Base-by-base conservation (phyloP, 371 early-diverging fungal genomes). In the Mycotypha africana region DNA sequence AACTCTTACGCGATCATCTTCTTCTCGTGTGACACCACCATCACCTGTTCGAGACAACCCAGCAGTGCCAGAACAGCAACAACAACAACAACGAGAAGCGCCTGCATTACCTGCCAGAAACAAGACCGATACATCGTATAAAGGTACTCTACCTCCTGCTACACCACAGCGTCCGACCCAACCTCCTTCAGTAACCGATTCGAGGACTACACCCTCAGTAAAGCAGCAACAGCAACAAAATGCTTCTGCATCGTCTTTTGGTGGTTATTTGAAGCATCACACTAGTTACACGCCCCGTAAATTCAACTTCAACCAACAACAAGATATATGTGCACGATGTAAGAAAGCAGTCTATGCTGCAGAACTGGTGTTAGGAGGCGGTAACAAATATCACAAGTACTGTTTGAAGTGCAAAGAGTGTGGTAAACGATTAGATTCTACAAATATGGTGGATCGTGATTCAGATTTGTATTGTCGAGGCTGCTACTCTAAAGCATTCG, bases 311-410 rank as follows among this genome's bases (percentile, higher is more conserved):
- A 30, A 45, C 16, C 21, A 64, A 10, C 67, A 64, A 44, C 62
- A 52, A 19, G 75, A 74, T 32, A 60, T 53, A 14, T 74, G 75
- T 37, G 57, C 61, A 16, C 56, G 66, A 22, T 74, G 71, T 47
- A 57, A 60, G 11, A 74, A 74, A 25, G 45, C 63, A 3, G 71
- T 74, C 9, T 74, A 74, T 53, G 71, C 75, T 19, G 75, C 71
- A 9, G 75, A 70, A 51, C 35, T 68, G 45, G 67, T 59, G 2
- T 53, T 66, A 32, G 75, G 67, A 8, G 75, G 71, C 7, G 67
- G 67, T 3, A 74, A 74, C 39, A 74, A 74, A 35, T 74, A 70
- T 26, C 75, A 74, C 43, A 70, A 67, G 32, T 25, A 58, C 19
- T 74, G 75, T 24, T 42, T 70, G 16, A 68, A 66, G 30, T 74